Conservation (phyloP, 441 rosid genomes). For the Gossypium laxum region DNA sequence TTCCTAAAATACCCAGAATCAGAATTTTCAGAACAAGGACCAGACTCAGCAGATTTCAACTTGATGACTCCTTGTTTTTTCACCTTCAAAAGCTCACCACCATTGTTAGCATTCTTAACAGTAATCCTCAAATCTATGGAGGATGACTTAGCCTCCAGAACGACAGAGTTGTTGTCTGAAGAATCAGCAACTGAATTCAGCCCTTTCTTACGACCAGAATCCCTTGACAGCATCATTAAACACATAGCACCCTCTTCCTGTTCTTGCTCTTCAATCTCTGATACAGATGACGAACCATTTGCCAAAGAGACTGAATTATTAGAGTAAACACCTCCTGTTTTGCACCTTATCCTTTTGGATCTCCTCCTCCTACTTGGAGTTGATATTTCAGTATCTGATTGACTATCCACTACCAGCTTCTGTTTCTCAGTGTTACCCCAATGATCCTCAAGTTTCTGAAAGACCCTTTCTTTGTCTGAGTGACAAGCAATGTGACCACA, state of each 20-base stretch:
- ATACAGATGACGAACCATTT: constrained; percentile 38
- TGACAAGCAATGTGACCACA: constrained; percentile 67
- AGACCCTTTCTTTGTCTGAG: constrained; percentile 39
- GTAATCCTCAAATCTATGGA: constrained; percentile 36
- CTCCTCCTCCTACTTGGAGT: constrained; percentile 43
- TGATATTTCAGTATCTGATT: constrained; percentile 53
- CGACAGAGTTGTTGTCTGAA: constrained; percentile 54
- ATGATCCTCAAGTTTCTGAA: constrained; percentile 22
- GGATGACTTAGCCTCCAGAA: constrained; percentile 48
- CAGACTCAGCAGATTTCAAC: constrained; percentile 25
- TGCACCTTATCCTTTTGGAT: constrained; percentile 39
- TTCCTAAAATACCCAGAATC: constrained; percentile 53
- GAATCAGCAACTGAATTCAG: constrained; percentile 45
- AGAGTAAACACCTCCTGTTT: constrained; percentile 21
- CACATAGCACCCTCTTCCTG: constrained; percentile 48
- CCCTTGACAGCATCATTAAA: constrained; percentile 63
- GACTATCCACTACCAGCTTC: constrained; percentile 38
- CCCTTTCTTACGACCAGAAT: constrained; percentile 37
- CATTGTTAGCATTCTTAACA: constrained; percentile 19
- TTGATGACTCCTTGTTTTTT: constrained; percentile 22
- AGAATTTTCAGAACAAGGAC: constrained; percentile 32
- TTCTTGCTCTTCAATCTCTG: constrained; percentile 57
- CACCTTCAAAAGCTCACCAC: constrained; percentile 23
- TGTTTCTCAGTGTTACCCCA: constrained; percentile 21
- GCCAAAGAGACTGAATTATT: constrained; percentile 24